Percentiles rank a stretch among this genome's conserved stretches.
Conservation (phyloP, 2,329 filamentous ascomycete species). For the Phyllosticta ampelicida region DNA sequence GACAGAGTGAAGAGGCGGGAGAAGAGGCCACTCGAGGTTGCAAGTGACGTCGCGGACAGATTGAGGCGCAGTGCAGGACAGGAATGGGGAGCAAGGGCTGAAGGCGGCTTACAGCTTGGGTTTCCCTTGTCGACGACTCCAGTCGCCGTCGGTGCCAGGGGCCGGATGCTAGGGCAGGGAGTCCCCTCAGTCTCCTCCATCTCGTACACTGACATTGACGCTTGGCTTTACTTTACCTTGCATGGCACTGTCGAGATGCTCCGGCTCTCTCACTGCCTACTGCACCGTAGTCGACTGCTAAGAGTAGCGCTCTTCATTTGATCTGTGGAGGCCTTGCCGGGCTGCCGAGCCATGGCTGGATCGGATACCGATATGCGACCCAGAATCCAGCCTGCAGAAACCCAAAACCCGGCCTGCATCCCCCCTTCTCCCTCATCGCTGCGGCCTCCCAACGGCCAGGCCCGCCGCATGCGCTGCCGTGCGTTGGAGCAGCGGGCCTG, state of each 20-base stretch:
- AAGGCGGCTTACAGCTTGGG: neutral
- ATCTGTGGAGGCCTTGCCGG: neutral
- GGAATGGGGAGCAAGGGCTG: neutral
- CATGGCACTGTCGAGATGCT: neutral
- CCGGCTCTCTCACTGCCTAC: too few species aligned
- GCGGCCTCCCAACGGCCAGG: neutral
- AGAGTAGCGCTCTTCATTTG: neutral
- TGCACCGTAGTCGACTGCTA: neutral
- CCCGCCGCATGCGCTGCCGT: neutral
- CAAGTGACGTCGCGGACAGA: neutral
- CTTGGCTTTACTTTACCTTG: neutral
- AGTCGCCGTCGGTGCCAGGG: neutral
- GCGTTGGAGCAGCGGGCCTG: neutral
- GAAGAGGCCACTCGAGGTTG: neutral
- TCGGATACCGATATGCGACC: neutral
- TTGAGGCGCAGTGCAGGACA: neutral
- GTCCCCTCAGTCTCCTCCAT: neutral
- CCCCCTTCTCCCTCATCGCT: too few species aligned
- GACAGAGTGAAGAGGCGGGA: neutral
- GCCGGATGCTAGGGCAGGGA: neutral
- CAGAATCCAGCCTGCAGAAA: neutral
- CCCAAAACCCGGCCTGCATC: neutral
- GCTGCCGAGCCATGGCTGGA: neutral
- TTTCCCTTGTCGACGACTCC: neutral
- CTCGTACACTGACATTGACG: neutral